Conservation (phyloP, 306 rosid genomes). For the Cucurbita argyrosperma region DNA sequence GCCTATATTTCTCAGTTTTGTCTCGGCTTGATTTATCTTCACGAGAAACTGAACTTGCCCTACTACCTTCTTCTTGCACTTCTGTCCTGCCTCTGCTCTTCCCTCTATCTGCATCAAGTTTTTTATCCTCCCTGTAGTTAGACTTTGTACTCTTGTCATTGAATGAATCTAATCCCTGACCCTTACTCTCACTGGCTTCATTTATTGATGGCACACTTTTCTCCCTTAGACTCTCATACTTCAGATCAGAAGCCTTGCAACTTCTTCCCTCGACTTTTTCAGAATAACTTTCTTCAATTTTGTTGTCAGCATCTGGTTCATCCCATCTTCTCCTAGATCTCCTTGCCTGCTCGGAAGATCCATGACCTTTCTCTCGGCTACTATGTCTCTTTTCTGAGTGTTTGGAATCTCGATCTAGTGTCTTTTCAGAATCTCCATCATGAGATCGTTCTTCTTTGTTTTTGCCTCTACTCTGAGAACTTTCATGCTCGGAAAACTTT, state of each 20-base stretch:
- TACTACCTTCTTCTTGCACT: constrained; percentile 36
- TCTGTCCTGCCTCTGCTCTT: constrained; percentile 59
- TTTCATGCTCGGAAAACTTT: constrained; percentile 35
- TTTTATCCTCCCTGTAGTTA: constrained; percentile 51
- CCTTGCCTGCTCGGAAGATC: constrained; percentile 47
- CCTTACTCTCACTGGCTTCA: constrained; percentile 56
- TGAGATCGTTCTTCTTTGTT: constrained; percentile 34
- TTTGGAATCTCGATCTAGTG: constrained; percentile 44
- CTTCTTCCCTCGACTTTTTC: constrained; percentile 46
- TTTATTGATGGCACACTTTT: constrained; percentile 42
- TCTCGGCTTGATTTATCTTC: constrained; percentile 53
- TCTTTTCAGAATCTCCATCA: constrained; percentile 34
- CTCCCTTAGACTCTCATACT: constrained; percentile 50
- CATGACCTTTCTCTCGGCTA: constrained; percentile 58
- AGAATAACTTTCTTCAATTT: constrained; percentile 26
- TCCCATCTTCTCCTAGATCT: constrained; percentile 93
- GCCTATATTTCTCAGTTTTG: constrained; percentile 51
- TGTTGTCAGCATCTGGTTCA: constrained; percentile 46
- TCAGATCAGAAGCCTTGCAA: constrained; percentile 40
- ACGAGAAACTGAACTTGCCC: constrained; percentile 22
- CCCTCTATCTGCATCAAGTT: constrained; percentile 52
- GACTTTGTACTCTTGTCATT: constrained; percentile 41
- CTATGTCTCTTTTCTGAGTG: constrained; percentile 48
- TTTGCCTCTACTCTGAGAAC: constrained; percentile 39
- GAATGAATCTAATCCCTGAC: constrained; percentile 31